Conservation (phyloP, 768 basidiomycete genomes). For the Collybia nuda region DNA sequence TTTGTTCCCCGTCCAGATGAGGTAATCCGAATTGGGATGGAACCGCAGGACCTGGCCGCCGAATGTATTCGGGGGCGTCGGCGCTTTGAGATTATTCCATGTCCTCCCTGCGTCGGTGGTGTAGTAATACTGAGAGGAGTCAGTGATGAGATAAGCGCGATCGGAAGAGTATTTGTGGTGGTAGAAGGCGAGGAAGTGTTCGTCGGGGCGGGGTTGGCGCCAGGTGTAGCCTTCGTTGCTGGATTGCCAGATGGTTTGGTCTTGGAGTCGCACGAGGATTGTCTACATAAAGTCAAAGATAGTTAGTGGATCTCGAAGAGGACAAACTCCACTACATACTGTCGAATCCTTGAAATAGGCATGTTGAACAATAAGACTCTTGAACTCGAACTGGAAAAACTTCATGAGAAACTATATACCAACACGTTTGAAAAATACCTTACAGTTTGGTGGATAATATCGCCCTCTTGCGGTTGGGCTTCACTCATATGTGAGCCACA, state of each 20-base stretch:
- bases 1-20: conserved; percentile 86
- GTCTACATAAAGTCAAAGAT: conserved; percentile 46
- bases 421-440: conserved; percentile 19
- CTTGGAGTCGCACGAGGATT: conserved; percentile 76
- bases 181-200: conserved; percentile 79
- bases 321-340: conserved; percentile 31
- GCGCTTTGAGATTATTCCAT: conserved; percentile 64
- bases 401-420: neutral
- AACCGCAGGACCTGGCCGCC: conserved; percentile 77
- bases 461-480: conserved; percentile 83
- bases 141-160: conserved; percentile 90
- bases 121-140: conserved; percentile 58
- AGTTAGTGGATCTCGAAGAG: neutral
- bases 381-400: conserved; percentile 60
- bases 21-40: conserved; percentile 80
- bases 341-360: conserved; percentile 83
- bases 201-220: conserved; percentile 59
- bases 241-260: conserved; percentile 89
- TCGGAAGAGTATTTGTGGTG: conserved; percentile 80
- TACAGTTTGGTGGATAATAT: conserved; percentile 74
- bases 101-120: conserved; percentile 80
- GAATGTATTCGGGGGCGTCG: conserved; percentile 78
- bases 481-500: neutral
- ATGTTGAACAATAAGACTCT: conserved; percentile 64
- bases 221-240: conserved; percentile 94